Percentiles rank a stretch among this genome's conserved stretches.
These are phyloP conservation scores for Paramecium tetraurelia DNA, from an alignment of 73 alveolate species.

Conservation along the genomic window DNA sequence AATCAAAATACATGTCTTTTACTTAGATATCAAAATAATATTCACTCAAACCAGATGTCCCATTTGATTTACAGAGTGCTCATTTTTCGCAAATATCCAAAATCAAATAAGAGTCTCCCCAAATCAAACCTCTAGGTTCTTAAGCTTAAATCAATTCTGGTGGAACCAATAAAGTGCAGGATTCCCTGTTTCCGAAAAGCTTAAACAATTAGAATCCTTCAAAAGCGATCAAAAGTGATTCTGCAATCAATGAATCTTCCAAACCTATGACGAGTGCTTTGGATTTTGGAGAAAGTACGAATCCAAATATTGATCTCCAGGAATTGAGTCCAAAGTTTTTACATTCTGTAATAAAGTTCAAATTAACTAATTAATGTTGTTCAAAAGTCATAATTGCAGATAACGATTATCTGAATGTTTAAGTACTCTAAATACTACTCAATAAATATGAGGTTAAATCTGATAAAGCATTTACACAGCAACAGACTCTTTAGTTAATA, in stretches of 20 bases:
- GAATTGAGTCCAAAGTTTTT: not conserved
- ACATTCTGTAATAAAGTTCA: not conserved
- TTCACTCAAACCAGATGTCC: not conserved
- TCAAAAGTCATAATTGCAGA: constrained; percentile 33
- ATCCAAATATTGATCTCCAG: constrained; percentile 25
- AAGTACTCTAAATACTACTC: not conserved
- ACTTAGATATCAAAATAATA: constrained; percentile 18
- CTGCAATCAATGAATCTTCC: not conserved
- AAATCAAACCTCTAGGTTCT: not conserved
- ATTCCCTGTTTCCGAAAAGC: not conserved
- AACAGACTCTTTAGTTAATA: not conserved
- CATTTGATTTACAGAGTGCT: constrained; percentile 46
- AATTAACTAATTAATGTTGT: constrained; percentile 41
- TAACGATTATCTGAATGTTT: constrained; percentile 22
- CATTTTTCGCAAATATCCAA: constrained; percentile 39
- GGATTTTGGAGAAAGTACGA: constrained; percentile 32
- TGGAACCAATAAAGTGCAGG: constrained; percentile 22
- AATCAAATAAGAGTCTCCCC: constrained; percentile 12
- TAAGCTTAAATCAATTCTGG: not conserved
- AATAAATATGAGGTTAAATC: constrained; percentile 19
- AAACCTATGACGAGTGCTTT: not conserved
- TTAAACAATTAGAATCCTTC: not conserved
- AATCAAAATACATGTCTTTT: not conserved
- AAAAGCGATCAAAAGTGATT: not conserved
- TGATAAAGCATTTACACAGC: not conserved